Percentiles rank a stretch among this genome's conserved stretches.
These are phyloP conservation scores for Onygenales sp. DNA, from an alignment of 2,329 filamentous ascomycete species.

Conservation along the genomic window DNA sequence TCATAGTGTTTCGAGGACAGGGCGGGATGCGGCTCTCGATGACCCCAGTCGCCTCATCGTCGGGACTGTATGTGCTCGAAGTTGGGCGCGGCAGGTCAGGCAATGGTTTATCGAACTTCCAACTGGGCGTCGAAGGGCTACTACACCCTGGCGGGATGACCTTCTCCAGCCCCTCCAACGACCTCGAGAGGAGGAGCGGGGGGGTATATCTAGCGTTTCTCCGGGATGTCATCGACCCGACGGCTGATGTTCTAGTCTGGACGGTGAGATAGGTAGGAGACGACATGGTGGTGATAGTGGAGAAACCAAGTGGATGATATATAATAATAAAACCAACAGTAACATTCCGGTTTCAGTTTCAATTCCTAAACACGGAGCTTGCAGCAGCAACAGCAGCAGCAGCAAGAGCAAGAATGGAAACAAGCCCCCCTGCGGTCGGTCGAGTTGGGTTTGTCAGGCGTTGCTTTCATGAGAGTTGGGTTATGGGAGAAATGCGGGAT, in stretches of 20 bases:
- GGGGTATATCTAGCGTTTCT: constrained; percentile 1
- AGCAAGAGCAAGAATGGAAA: neutral
- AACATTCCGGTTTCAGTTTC: constrained; percentile 6
- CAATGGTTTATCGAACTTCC: constrained; percentile 6
- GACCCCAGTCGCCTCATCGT: neutral
- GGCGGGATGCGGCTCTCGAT: neutral
- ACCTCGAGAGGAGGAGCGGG: constrained; percentile 8
- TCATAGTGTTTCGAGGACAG: neutral
- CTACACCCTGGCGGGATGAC: constrained; percentile 8
- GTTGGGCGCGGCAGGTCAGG: neutral
- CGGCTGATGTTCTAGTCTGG: neutral
- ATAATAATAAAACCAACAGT: neutral
- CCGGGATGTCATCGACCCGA: constrained; percentile 1
- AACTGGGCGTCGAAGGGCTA: neutral
- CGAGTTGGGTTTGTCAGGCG: neutral
- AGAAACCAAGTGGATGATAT: neutral
- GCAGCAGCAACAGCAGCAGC: no score
- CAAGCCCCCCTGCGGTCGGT: neutral
- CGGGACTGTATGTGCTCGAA: constrained; percentile 1
- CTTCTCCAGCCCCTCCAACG: constrained; percentile 13
- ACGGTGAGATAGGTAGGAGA: neutral
- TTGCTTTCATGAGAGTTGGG: neutral
- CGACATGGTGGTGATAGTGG: neutral
- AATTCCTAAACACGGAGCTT: neutral
- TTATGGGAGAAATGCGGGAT: neutral